These are phyloP conservation scores for Pisolithus sp. DNA, from an alignment of 768 basidiomycete species.

Conservation along the genomic window DNA sequence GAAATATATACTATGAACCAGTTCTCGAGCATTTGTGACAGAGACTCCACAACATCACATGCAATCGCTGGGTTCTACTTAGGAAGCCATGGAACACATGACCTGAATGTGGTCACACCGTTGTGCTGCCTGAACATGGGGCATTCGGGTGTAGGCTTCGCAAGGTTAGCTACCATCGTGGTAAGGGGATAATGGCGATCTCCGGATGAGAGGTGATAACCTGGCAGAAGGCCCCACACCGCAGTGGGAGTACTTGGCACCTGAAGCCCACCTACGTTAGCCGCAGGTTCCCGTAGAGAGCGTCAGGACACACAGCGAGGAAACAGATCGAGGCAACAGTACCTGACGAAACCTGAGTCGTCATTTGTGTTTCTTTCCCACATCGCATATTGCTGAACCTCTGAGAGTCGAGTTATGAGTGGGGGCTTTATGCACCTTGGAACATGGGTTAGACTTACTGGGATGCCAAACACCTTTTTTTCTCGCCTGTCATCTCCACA, in stretches of 20 bases:
- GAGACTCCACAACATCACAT: conserved; percentile 82
- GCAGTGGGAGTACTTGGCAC: conserved; percentile 80
- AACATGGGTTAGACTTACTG: conserved; percentile 36
- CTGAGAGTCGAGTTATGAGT: conserved; percentile 27
- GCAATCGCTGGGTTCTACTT: conserved; percentile 63
- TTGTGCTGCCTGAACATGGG: conserved; percentile 84
- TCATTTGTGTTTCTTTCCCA: conserved; percentile 77
- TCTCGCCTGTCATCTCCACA: conserved; percentile 44
- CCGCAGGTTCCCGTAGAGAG: not conserved
- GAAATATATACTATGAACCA: conserved; percentile 41
- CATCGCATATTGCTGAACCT: conserved; percentile 78
- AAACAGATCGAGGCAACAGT: conserved; percentile 85
- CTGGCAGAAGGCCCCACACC: conserved; percentile 70
- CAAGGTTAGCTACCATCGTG: conserved; percentile 88
- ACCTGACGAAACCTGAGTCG: conserved; percentile 68
- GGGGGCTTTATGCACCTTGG: not conserved
- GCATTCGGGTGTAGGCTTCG: conserved; percentile 73
- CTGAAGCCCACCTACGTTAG: conserved; percentile 27
- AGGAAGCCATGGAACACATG: conserved; percentile 67
- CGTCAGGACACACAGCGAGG: conserved; percentile 52
- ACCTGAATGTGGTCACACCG: conserved; percentile 83
- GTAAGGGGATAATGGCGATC: conserved; percentile 65
- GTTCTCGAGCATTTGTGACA: conserved; percentile 89
- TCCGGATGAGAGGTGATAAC: conserved; percentile 52
- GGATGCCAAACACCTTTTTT: conserved; percentile 71